Percentiles rank a stretch among this genome's conserved stretches.
Evolutionary conservation across 2,329 filamentous ascomycete species (phyloP).

Genomic region (Talaromyces sp.): DNA sequence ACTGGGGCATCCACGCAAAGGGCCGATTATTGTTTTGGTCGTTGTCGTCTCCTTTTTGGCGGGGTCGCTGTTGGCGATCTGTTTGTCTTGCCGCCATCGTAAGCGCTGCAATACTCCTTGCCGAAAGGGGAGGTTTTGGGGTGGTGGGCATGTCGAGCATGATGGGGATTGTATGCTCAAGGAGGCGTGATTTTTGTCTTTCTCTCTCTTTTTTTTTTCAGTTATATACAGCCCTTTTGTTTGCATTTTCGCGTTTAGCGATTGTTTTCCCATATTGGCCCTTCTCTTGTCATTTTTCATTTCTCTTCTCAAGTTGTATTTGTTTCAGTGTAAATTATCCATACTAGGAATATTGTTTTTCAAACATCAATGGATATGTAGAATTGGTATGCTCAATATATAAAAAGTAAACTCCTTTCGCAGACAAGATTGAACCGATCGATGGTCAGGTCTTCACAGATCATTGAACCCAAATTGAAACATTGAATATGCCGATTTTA

Average conservation of each 20-base stretch:
- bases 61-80: conserved; percentile 1
- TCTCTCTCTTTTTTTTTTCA: background rate
- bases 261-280: background rate
- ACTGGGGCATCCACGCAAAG: conserved; percentile 8
- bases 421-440: background rate
- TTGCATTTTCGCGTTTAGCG: background rate
- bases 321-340: background rate
- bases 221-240: background rate
- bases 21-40: conserved; percentile 6
- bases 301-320: background rate
- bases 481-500: background rate
- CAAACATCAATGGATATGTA: too few species aligned
- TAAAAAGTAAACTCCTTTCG: background rate
- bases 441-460: background rate
- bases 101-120: background rate
- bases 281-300: background rate
- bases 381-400: background rate
- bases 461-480: background rate
- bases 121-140: background rate
- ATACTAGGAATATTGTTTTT: background rate
- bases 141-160: background rate
- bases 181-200: background rate
- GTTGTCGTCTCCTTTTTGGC: conserved; percentile 4
- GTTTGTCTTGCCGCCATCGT: background rate
- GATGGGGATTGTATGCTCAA: background rate